Evolutionary conservation across 1,284 basidiomycete genomes (phyloP).

Genomic region (Malassezia pachydermatis): DNA sequence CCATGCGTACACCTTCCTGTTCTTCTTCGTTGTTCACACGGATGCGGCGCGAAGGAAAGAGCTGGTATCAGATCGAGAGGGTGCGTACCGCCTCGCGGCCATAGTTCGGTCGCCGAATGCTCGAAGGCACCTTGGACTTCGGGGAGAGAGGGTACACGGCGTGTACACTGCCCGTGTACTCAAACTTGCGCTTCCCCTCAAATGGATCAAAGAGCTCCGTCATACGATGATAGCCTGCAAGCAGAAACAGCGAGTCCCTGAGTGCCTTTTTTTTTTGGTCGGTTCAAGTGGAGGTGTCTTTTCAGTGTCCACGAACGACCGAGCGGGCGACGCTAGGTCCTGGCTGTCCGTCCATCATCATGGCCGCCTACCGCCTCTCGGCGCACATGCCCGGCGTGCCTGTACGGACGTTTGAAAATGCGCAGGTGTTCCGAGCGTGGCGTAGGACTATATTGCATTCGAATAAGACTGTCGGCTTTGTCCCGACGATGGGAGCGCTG

Average conservation of each 20-base stretch:
- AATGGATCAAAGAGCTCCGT: constrained; percentile 32
- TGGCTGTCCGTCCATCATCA: background rate
- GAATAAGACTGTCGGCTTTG: constrained; percentile 62
- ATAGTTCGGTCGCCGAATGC: constrained; percentile 44
- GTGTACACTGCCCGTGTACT: constrained; percentile 35
- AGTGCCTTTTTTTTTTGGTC: no score
- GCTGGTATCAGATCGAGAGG: constrained; percentile 18
- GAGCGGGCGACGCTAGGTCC: background rate
- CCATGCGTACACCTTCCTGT: constrained; percentile 38
- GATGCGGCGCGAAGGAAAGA: constrained; percentile 38
- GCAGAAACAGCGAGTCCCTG: background rate
- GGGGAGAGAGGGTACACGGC: constrained; percentile 41
- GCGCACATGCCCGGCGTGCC: constrained; percentile 4
- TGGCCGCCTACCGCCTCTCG: constrained; percentile 2
- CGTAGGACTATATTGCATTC: constrained; percentile 7
- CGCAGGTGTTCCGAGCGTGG: constrained; percentile 9
- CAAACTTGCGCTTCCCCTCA: constrained; percentile 26
- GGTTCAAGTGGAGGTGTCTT: no score
- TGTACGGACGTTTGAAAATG: constrained; percentile 3
- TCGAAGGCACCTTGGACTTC: constrained; percentile 36
- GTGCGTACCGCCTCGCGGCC: constrained; percentile 44
- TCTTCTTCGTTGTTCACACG: constrained; percentile 33
- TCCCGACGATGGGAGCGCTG: constrained; percentile 93
- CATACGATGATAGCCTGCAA: background rate
- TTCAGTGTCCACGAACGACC: no score